Percentiles rank a stretch among this genome's conserved stretches.
These are phyloP conservation scores for Eucalyptus guilfoylei DNA, from an alignment of 345 rosid genomes.

Conservation along the genomic window DNA sequence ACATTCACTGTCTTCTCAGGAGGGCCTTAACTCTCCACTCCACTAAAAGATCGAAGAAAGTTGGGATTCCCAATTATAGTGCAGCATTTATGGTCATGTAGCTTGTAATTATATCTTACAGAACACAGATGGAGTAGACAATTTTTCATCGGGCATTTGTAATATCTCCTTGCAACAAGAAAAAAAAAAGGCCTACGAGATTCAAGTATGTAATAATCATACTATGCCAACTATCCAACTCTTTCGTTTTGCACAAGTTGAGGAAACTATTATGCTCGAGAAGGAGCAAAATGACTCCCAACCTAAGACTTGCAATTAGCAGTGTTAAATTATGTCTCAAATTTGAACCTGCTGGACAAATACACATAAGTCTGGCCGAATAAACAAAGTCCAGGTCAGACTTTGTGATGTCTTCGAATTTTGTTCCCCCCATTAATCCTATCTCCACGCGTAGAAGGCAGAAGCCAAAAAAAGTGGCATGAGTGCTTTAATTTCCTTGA, in stretches of 20 bases:
- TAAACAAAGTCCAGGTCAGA: too few species aligned
- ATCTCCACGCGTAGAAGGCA: too few species aligned
- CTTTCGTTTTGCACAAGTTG: not conserved
- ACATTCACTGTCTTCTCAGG: slow-evolving; percentile 54
- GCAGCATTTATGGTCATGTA: not conserved
- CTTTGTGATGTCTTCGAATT: too few species aligned
- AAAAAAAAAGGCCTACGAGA: not conserved
- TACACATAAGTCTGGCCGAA: too few species aligned
- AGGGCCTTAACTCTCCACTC: slow-evolving; percentile 46
- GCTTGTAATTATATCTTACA: not conserved
- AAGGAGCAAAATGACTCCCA: not conserved
- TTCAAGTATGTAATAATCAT: not conserved
- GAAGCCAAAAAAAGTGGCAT: too few species aligned
- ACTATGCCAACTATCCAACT: not conserved
- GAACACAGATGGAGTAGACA: not conserved
- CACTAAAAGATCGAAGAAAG: not conserved
- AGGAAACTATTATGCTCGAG: not conserved
- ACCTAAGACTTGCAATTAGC: not conserved
- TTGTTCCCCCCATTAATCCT: too few species aligned
- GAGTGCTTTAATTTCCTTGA: too few species aligned
- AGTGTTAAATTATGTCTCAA: not conserved
- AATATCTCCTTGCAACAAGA: not conserved
- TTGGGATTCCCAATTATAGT: not conserved
- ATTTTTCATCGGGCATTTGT: not conserved
- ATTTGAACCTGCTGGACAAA: too few species aligned